phyloP scores from a whole-genome alignment of 176 grass and related monocot genomes.

The Olyra latifolia region DNA sequence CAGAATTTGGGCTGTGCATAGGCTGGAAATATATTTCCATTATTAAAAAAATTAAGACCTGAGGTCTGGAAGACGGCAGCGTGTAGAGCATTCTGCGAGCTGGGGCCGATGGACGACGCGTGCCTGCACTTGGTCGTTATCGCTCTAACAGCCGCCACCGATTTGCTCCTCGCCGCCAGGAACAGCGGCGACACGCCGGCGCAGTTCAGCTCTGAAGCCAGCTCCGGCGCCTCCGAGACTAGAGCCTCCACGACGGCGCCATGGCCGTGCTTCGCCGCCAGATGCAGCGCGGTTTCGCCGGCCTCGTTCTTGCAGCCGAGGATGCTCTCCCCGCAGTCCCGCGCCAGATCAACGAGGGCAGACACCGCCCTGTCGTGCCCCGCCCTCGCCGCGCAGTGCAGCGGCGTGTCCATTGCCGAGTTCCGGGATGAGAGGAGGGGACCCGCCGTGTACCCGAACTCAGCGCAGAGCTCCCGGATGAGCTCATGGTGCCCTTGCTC shows the following conservation, averaged over 20 bases:
- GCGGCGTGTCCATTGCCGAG: constrained; percentile 12
- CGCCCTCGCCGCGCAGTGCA: constrained; percentile 27
- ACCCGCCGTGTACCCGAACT: neutral
- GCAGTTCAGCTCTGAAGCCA: neutral
- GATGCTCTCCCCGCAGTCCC: neutral
- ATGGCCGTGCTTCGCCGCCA: constrained; percentile 14
- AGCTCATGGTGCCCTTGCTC: neutral
- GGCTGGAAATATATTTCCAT: too few species aligned
- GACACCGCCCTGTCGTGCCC: neutral
- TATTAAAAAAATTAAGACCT: too few species aligned
- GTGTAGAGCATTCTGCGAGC: constrained; percentile 31
- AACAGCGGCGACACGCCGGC: constrained; percentile 13
- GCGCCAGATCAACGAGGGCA: neutral
- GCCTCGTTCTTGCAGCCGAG: neutral
- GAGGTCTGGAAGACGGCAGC: constrained; percentile 21
- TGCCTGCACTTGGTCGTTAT: neutral
- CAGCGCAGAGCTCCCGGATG: constrained; percentile 7
- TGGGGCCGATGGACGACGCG: neutral
- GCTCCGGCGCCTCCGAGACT: neutral
- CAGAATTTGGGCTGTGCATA: too few species aligned
- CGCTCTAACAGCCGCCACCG: neutral
- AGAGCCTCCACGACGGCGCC: neutral
- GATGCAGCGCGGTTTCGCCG: constrained; percentile 20
- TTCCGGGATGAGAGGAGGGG: constrained; percentile 3
- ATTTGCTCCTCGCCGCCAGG: constrained; percentile 14